Percentiles rank a stretch among this genome's conserved stretches.
phyloP scores from a whole-genome alignment of 208 protist species.

The Lotmaria passim region DNA sequence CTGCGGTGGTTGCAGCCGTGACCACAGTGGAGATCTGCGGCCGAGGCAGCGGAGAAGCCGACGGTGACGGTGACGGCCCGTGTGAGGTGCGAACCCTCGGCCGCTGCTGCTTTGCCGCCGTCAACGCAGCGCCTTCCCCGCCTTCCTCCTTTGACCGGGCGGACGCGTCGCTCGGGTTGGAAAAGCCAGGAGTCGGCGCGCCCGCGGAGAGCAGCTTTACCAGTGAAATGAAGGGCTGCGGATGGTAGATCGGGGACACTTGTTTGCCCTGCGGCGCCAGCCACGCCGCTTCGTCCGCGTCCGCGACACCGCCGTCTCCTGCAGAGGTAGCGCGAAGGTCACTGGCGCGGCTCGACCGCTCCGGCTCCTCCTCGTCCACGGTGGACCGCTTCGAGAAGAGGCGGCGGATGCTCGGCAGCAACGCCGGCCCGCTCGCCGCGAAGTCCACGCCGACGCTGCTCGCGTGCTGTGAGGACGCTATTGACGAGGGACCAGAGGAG shows the following conservation, averaged over 20 bases:
- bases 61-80: neutral
- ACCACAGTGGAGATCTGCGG: too few relatives aligned
- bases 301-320: neutral
- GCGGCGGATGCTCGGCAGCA: constrained; percentile 31
- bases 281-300: constrained; percentile 24
- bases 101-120: neutral
- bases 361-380: neutral
- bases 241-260: constrained; percentile 22
- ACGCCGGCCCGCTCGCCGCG: neutral
- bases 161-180: neutral
- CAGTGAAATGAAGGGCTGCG: constrained; percentile 31
- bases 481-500: neutral
- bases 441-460: neutral
- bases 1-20: too few relatives aligned
- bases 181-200: neutral
- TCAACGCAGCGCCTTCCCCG: neutral
- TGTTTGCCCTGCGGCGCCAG: constrained; percentile 22
- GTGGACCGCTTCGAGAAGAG: constrained; percentile 28
- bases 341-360: too few relatives aligned
- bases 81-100: neutral
- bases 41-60: too few relatives aligned
- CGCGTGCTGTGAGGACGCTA: neutral
- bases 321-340: neutral
- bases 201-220: constrained; percentile 25
- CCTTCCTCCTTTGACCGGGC: neutral